Percentiles rank a stretch among this genome's conserved stretches.
Evolutionary conservation across 225 moss, liverwort and hornwort species (phyloP).

Genomic region (Antitrichia curtipendula): DNA sequence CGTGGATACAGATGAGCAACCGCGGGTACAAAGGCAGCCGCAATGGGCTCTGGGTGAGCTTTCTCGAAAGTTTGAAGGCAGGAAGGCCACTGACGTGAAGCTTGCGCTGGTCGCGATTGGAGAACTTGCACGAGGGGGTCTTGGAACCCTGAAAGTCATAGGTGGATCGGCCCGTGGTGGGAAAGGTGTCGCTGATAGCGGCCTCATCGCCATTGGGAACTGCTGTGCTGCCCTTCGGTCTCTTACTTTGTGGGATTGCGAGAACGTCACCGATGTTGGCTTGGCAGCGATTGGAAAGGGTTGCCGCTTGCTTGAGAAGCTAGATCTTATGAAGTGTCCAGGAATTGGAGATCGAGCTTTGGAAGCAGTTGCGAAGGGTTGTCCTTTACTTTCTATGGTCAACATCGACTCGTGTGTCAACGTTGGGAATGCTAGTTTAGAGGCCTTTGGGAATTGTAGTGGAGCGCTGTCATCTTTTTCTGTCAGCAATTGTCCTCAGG

Average conservation of each 20-base stretch:
- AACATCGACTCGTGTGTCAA: slow-evolving; percentile 43
- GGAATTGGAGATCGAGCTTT: slow-evolving; percentile 48
- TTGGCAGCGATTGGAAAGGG: slow-evolving; percentile 55
- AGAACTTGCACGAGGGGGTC: slow-evolving; percentile 55
- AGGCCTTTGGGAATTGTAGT: slow-evolving; percentile 34
- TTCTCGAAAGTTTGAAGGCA: slow-evolving; percentile 52
- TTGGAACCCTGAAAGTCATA: slow-evolving; percentile 37
- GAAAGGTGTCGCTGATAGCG: slow-evolving; percentile 43
- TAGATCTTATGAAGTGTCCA: slow-evolving; percentile 53
- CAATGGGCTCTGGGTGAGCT: slow-evolving; percentile 67
- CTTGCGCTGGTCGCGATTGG: slow-evolving; percentile 59
- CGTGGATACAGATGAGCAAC: slow-evolving; percentile 19
- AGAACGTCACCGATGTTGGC: slow-evolving; percentile 50
- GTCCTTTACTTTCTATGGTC: slow-evolving; percentile 38
- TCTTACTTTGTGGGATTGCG: slow-evolving; percentile 59
- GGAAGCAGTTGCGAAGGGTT: slow-evolving; percentile 42
- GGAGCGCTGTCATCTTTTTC: slow-evolving; percentile 28
- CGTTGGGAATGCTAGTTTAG: slow-evolving; percentile 40
- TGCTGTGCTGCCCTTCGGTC: slow-evolving; percentile 67
- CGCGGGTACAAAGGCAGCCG: slow-evolving; percentile 48
- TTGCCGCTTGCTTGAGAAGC: slow-evolving; percentile 52
- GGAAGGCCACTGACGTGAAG: slow-evolving; percentile 52
- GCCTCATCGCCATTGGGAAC: slow-evolving; percentile 56
- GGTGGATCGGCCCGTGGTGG: slow-evolving; percentile 13
- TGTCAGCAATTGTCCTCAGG: slow-evolving; percentile 39